Conservation (phyloP, 371 early-diverging fungal genomes). For the Catenaria anguillulae region DNA sequence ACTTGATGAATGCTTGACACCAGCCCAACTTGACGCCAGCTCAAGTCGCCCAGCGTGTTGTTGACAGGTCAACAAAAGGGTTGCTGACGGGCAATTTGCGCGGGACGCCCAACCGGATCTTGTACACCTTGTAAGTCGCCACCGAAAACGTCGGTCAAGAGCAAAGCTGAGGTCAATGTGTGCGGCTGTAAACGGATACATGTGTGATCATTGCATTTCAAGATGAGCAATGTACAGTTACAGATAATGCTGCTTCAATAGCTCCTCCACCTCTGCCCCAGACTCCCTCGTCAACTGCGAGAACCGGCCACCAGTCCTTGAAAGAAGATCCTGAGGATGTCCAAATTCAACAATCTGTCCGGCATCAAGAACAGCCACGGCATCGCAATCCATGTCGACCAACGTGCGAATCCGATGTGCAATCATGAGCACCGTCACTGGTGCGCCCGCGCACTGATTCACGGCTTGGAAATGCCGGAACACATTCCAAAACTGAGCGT, state of each 20-base stretch:
- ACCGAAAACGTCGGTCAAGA: no score
- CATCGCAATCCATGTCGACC: conserved; percentile 28
- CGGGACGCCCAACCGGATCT: not conserved
- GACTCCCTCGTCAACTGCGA: not conserved
- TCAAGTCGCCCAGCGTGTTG: no score
- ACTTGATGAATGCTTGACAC: no score
- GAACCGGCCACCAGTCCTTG: not conserved
- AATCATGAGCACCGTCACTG: conserved; percentile 5
- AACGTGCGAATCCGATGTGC: conserved; percentile 2
- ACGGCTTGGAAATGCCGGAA: not conserved
- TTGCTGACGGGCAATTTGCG: not conserved
- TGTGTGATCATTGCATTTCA: no score
- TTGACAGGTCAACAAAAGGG: not conserved
- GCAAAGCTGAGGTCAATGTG: no score
- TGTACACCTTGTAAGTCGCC: not conserved
- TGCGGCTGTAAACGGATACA: no score
- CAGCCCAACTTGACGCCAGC: no score
- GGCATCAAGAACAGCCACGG: conserved; percentile 18
- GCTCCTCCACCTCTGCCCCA: not conserved
- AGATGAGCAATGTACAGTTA: no score
- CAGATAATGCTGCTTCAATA: not conserved
- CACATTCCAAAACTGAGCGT: not conserved
- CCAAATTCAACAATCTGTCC: not conserved
- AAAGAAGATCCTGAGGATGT: not conserved
- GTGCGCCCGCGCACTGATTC: no score